Base-by-base conservation (phyloP, 78 protist species). In the Dictyostelium capitatum region DNA sequence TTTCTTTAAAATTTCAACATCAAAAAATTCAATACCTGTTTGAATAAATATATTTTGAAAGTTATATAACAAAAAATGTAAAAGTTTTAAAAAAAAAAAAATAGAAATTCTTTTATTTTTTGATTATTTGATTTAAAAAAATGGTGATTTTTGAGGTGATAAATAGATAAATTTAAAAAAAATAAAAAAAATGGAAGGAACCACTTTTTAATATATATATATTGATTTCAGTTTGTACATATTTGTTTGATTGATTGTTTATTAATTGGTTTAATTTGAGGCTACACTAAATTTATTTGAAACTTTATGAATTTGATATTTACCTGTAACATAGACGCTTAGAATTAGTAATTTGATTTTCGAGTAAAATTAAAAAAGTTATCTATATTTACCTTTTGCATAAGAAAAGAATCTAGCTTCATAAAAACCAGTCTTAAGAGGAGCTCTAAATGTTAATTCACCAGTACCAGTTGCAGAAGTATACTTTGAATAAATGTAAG, bases 391-490 rank as follows among this genome's bases (percentile, higher is more conserved):
- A 17, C 93, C 93, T 50, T 77, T 77, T 53, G 72, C 54, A 56
- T 64, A 74, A 30, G 93, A 87, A 74, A 87, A 87, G 75, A 87
- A 87, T 64, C 93, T 56, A 5, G 73, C 83, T 77, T 87, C 93
- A 77, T 74, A 87, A 28, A 77, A 70, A 65, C 93, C 93, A 56
- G 32, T 82, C 51, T 43, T 46, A 7, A 37, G 37, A 23, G 93
- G 93, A 25, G 93, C 84, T 10, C n/a, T 77, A 12, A 87, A 77
- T 4, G 48, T 47, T 12, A 87, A 19, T 37, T 47, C 65, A n/a
- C 93, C 93, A 64, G 53, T 19, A 12, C 84, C 93, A 51, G 93
- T 62, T 4, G 79, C 74, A 14, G 79, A 48, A 2, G 93, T 87
- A 70, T 87, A 87, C 32, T 74, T 87, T 2, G 93, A 87, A 1